Evolutionary conservation across 495 filamentous ascomycete genomes (phyloP), one percentile per base, ranked within the genome.

Genomic region (Usnea hakonensis): DNA sequence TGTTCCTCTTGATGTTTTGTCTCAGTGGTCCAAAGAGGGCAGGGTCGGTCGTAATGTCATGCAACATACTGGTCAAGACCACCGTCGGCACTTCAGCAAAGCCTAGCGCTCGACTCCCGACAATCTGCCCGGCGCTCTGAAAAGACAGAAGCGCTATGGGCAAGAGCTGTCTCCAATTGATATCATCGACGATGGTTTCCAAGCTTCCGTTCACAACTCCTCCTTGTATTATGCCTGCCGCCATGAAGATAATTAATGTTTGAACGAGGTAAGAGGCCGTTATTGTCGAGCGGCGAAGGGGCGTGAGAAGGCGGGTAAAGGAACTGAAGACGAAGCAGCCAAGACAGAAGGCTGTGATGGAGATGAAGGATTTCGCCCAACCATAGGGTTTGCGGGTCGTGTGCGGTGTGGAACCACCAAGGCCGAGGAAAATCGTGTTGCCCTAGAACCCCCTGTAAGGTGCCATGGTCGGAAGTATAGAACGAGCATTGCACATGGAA

Each of bases 71-170:
- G 3, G 88, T 90, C 67, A 90, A 71, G 17, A 91, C 88, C 30
- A 86, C 87, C 3, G 85, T 87, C 17, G 88, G 88, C 41, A 91
- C 80, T 71, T 90, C 87, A 60, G 81, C 81, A 64, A 84, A 82
- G 2, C 84, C 84, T 46, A 91, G 71, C 14, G 82, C 70, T 7
- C 88, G 78, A 62, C 78, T 83, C 57, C 81, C 82, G 5, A 85
- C 82, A 64, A 90, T 89, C 67, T 86, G 84, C 1, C 86, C 87
- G 14, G 84, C 85, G 38, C 81, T 84, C 70, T 90, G 87, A 71
- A 90, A 88, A 3, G 85, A 84, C 60, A 91, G 72, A 30, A 90
- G 73, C 2, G 76, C 85, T 35, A 90, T 76, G 4, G 85, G 80
- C 5, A 83, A 75, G 23, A 87, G 67, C 63, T 81, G 26, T 35